phyloP scores from a whole-genome alignment of 148 eudicot species.

The Rhododendron vialii region DNA sequence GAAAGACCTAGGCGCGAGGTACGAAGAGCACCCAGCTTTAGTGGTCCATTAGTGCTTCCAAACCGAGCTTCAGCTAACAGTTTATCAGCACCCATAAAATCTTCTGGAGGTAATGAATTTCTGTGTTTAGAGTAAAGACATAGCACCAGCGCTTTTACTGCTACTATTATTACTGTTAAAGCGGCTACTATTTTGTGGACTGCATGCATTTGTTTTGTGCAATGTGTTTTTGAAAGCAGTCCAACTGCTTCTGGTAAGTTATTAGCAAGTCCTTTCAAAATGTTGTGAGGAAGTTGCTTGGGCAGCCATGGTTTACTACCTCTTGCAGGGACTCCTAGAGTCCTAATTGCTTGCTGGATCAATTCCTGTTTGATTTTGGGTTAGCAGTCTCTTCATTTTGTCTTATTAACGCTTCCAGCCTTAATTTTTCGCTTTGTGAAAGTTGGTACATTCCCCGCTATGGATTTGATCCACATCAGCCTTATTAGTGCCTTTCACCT shows the following conservation, averaged over 20 bases:
- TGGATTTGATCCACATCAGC: neutral
- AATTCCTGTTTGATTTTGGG: neutral
- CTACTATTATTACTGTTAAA: neutral
- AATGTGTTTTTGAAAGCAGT: neutral
- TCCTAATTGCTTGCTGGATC: neutral
- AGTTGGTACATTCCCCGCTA: neutral
- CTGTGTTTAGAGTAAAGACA: neutral
- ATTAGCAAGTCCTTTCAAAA: neutral
- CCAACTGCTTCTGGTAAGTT: neutral
- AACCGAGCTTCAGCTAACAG: slow-evolving; percentile 96
- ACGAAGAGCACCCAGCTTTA: slow-evolving; percentile 77
- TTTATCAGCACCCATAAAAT: slow-evolving; percentile 93
- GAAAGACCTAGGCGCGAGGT: slow-evolving; percentile 44
- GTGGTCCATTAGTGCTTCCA: slow-evolving; percentile 89
- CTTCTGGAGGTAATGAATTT: slow-evolving; percentile 65
- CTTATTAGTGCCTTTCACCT: neutral
- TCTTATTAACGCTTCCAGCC: neutral
- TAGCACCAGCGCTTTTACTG: neutral
- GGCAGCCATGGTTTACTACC: neutral
- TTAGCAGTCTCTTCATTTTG: neutral
- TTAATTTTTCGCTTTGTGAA: neutral
- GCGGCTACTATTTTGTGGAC: neutral
- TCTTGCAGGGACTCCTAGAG: neutral
- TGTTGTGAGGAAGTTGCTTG: neutral
- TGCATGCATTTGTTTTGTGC: neutral